Evolutionary conservation across 495 filamentous ascomycete genomes (phyloP).

Genomic region (Staphylotrichum tortipilum): DNA sequence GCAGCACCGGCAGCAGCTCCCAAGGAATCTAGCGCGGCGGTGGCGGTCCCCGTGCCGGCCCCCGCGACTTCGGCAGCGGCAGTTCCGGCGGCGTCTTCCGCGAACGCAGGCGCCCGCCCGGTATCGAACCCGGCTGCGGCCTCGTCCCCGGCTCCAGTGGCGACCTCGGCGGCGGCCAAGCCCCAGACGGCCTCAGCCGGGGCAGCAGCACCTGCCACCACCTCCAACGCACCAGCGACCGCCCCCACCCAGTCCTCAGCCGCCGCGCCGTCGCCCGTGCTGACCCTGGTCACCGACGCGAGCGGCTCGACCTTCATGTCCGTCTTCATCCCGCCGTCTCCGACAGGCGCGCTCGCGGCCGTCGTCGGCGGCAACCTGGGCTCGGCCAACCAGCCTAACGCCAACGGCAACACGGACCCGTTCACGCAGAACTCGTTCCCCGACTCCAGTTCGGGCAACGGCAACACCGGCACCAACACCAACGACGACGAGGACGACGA

Average conservation of each 20-base stretch:
- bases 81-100: neutral
- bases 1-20: neutral
- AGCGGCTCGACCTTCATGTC: constrained; percentile 13
- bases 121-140: neutral
- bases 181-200: neutral
- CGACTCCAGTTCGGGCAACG: neutral
- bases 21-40: neutral
- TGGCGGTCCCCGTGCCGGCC: neutral
- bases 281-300: constrained; percentile 1
- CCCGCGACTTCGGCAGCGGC: neutral
- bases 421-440: neutral
- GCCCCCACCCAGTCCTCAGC: neutral
- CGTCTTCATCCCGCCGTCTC: constrained; percentile 11
- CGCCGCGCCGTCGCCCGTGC: neutral
- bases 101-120: neutral
- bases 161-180: too few species aligned
- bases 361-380: neutral
- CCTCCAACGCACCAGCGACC: neutral
- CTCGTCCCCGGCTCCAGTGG: neutral
- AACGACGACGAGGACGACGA: neutral
- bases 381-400: neutral
- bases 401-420: neutral
- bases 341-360: constrained; percentile 6
- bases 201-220: neutral
- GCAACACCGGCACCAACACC: neutral